Evolutionary conservation across 495 filamentous ascomycete genomes (phyloP).

Genomic region (Aspergillus cavernicola): DNA sequence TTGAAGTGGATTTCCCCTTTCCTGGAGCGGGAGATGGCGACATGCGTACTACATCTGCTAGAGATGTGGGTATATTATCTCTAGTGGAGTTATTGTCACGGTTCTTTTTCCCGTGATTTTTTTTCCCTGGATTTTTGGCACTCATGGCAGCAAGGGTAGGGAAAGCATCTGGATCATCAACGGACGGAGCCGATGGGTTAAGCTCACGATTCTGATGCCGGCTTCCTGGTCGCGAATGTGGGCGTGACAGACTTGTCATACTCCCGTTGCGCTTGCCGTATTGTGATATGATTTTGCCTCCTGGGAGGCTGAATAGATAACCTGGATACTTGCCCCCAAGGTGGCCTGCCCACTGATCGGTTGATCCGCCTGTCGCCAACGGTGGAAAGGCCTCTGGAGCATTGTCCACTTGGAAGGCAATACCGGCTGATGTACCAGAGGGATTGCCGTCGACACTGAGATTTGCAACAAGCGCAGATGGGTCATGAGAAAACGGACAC

Average conservation of each 20-base stretch:
- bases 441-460: conserved; percentile 58
- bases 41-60: conserved; percentile 94
- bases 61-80: conserved; percentile 70
- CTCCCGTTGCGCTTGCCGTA: conserved; percentile 50
- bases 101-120: conserved; percentile 82
- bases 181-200: conserved; percentile 65
- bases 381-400: conserved; percentile 80
- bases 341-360: conserved; percentile 59
- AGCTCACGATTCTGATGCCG: conserved; percentile 71
- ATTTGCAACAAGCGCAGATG: conserved; percentile 68
- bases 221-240: conserved; percentile 82
- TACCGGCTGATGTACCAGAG: conserved; percentile 16
- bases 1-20: conserved; percentile 45
- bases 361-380: conserved; percentile 37
- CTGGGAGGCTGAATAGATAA: conserved; percentile 29
- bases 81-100: conserved; percentile 48
- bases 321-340: conserved; percentile 39
- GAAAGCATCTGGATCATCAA: conserved; percentile 95
- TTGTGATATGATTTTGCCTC: conserved; percentile 26
- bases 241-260: conserved; percentile 43
- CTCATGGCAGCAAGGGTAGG: conserved; percentile 83
- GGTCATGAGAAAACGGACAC: conserved; percentile 97
- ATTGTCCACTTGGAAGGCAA: conserved; percentile 74
- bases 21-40: conserved; percentile 68
- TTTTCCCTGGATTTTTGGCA: conserved; percentile 69